Evolutionary conservation across 2,329 filamentous ascomycete species (phyloP), one percentile per base, ranked within the genome.

Genomic region (Aureobasidium sp.): DNA sequence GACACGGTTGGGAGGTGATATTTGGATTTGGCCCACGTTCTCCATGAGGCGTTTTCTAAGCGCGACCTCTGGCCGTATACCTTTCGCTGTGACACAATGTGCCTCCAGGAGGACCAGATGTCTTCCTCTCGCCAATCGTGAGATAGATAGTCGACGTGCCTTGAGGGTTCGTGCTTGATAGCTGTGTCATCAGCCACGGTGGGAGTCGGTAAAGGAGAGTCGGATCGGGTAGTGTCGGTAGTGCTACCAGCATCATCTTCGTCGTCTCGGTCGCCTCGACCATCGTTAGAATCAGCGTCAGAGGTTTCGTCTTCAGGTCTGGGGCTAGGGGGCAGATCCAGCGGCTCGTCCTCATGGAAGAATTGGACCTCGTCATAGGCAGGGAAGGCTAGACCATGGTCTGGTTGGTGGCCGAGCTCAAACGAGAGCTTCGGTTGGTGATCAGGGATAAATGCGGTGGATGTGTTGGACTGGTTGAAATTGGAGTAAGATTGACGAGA

Each of bases 101-200:
- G 94, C 71, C 91, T 87, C 94, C 94, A 97, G 1, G 93, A 97
- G 6, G 90, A 88, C 92, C 92, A 97, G 29, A 97, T 95, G 75
- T 99, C 93, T 74, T 97, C 92, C 75, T 97, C 91, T 66, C 84
- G 86, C 90, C 93, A 96, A 65, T 93, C 86, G 71, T 97, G 90
- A 20, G 92, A 96, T 51, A 97, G 83, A 72, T 96, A 96, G 76
- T 96, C 92, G n/a, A 96, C 92, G 75, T 96, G 91, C 66, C 91
- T 82, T 50, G 91, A 91, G 1, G 91, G 91, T 69, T 88, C 85
- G 37, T 80, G 81, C 65, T 86, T 84, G 41, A 95, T 80, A 12
- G 88, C 87, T 10, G 86, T 88, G 73, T 96, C 91, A 68, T 96
- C 91, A 67, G 89, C 87, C 9, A 88, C 87, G 36, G 86, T 82